phyloP scores from a whole-genome alignment of 352 stramenopile species.

The Phytophthora pini region DNA sequence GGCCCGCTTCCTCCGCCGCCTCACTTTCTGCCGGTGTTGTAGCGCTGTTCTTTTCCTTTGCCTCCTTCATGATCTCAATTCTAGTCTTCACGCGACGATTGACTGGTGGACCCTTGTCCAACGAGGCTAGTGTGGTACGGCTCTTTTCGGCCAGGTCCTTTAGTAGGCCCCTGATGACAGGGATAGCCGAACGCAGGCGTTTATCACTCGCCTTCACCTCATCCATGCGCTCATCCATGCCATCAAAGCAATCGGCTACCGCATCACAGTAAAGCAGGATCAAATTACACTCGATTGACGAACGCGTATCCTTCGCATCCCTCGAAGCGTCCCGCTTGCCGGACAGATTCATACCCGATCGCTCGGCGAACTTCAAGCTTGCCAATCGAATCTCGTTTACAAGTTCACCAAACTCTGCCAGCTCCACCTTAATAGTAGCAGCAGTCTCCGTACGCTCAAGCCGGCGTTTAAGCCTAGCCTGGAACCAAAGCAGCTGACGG shows the following conservation, averaged over 20 bases:
- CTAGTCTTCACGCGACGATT: conserved; percentile 73
- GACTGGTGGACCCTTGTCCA: conserved; percentile 71
- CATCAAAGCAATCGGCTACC: conserved; percentile 75
- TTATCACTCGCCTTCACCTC: conserved; percentile 87
- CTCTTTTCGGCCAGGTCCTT: conserved; percentile 77
- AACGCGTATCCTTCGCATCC: conserved; percentile 78
- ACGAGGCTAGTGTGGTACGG: conserved; percentile 46
- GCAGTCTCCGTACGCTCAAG: conserved; percentile 77
- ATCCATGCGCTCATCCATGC: conserved; percentile 85
- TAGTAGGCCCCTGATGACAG: conserved; percentile 62
- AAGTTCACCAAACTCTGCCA: conserved; percentile 81
- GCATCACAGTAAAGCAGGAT: conserved; percentile 67
- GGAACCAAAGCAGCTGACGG: conserved; percentile 79
- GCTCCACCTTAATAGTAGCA: conserved; percentile 87
- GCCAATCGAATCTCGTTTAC: conserved; percentile 84
- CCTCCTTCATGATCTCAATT: conserved; percentile 83
- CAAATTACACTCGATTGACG: conserved; percentile 75
- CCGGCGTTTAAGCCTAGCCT: conserved; percentile 73
- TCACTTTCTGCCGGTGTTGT: conserved; percentile 47
- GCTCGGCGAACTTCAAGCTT: conserved; percentile 83
- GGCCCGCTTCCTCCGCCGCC: conserved; percentile 37
- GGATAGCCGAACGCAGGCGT: conserved; percentile 72
- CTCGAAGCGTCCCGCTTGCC: conserved; percentile 77
- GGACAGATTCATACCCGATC: conserved; percentile 87
- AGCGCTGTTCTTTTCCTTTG: conserved; percentile 81